These are phyloP conservation scores for Neoarthrinium moseri DNA, from an alignment of 2,329 filamentous ascomycete genomes.

Conservation along the genomic window DNA sequence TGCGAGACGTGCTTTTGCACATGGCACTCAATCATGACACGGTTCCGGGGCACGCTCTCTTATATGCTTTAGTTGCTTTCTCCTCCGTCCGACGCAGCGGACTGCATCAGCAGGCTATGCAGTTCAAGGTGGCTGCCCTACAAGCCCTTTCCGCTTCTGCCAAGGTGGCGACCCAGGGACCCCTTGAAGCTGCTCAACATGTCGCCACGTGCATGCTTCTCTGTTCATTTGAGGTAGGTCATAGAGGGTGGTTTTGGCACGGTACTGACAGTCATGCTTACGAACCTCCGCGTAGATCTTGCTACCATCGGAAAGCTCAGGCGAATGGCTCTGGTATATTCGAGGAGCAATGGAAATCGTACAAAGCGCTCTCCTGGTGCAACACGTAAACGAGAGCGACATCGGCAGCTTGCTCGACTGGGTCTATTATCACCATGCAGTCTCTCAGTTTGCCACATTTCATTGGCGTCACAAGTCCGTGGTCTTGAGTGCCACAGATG, in stretches of 20 bases:
- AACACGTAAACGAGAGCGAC: slow-evolving; percentile 9
- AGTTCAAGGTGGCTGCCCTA: slow-evolving; percentile 24
- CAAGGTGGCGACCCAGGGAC: slow-evolving; percentile 11
- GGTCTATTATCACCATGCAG: slow-evolving; percentile 26
- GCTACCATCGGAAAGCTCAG: slow-evolving; percentile 19
- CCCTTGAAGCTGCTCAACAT: slow-evolving; percentile 23
- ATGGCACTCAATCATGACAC: slow-evolving; percentile 21
- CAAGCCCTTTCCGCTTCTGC: slow-evolving; percentile 19
- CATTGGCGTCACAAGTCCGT: slow-evolving; percentile 21
- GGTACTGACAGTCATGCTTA: background rate
- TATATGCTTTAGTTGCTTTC: slow-evolving; percentile 23
- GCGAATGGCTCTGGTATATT: slow-evolving; percentile 27
- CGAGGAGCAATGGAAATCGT: slow-evolving; percentile 20
- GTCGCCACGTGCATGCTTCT: slow-evolving; percentile 29
- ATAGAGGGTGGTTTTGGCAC: background rate
- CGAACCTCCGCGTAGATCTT: slow-evolving; percentile 17
- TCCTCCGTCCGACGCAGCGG: slow-evolving; percentile 22
- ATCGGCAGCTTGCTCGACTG: slow-evolving; percentile 21
- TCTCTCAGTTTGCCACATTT: slow-evolving; percentile 24
- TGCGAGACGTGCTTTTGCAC: slow-evolving; percentile 21
- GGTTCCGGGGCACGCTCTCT: slow-evolving; percentile 16
- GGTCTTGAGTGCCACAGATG: background rate
- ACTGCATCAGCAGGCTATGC: slow-evolving; percentile 17
- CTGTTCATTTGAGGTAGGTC: slow-evolving; percentile 25
- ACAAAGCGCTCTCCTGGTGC: slow-evolving; percentile 9